Evolutionary conservation across 352 stramenopile species (phyloP), one percentile per base, ranked within the genome.

Genomic region (Phytophthora boehmeriae): DNA sequence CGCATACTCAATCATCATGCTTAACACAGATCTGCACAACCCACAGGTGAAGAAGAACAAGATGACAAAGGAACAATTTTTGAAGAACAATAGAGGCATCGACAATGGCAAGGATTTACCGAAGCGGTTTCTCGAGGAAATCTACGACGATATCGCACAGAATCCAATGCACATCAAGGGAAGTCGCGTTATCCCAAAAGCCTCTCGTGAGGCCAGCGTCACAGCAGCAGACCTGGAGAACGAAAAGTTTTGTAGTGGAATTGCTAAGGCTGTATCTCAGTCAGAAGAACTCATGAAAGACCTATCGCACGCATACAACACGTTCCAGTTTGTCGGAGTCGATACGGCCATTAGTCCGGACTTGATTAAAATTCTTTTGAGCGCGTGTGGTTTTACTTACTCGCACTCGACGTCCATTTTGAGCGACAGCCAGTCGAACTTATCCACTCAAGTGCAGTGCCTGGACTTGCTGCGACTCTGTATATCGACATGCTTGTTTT

Each of bases 31-130:
- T 56, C 59, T 96, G 34, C 88, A 97, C 76, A 97, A 97, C 42
- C 89, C 89, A 2, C 80, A 95, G 54, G 88, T 97, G 14, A 93
- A 96, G 65, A 95, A 92, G 36, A 99, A 98, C 75, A 98, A 96
- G 64, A 99, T 99, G 96, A 98, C 94, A 0, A 97, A 95, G 66
- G 79, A 97, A 3, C 96, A 98, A 51, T 99, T 99, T 75, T 80
- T 99, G n/a, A 98, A 95, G 34, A 99, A 99, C 73, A 90, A 99
- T 46, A 80, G 95, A 46, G 94, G 92, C 5, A 96, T 98, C 9
- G 92, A 98, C 61, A 92, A 97, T 51, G 84, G 83, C 5, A 92
- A 90, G 25, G 91, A 98, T 48, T 76, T 99, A 10, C 90, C 86
- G 5, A 80, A 84, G 17, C 79, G 96, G 8, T 98, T 98, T 48